These are phyloP conservation scores for Aureobasidium sp. DNA, from an alignment of 2,329 filamentous ascomycete genomes.

Conservation along the genomic window DNA sequence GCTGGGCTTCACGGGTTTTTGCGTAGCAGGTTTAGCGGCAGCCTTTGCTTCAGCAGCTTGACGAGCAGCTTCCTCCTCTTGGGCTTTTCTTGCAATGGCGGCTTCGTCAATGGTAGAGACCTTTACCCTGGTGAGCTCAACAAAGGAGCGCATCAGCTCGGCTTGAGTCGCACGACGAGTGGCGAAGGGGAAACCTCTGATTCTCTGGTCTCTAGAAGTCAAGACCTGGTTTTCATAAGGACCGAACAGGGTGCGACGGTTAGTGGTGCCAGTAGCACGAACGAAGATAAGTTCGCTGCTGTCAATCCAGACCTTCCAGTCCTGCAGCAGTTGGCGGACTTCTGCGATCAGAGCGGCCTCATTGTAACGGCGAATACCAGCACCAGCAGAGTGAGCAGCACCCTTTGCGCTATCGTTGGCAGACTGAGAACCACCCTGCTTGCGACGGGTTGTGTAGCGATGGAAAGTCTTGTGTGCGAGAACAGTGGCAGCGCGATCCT, in stretches of 20 bases:
- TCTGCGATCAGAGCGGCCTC: conserved; percentile 86
- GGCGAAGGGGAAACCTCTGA: conserved; percentile 86
- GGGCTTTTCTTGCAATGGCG: conserved; percentile 30
- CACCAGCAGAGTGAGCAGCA: conserved; percentile 85
- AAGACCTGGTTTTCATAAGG: conserved; percentile 86
- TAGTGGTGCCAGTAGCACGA: conserved; percentile 78
- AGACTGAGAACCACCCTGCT: conserved; percentile 92
- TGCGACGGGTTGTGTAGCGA: conserved; percentile 88
- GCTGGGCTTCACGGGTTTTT: conserved; percentile 45
- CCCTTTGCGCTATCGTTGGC: conserved; percentile 93
- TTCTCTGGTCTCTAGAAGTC: conserved; percentile 64
- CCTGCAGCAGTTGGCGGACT: conserved; percentile 66
- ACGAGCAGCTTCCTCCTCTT: conserved; percentile 20
- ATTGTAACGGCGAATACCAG: conserved; percentile 83
- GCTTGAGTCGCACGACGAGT: conserved; percentile 86
- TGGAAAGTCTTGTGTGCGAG: conserved; percentile 97
- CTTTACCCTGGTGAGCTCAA: conserved; percentile 87
- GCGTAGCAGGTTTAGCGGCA: conserved; percentile 35
- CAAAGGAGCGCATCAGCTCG: conserved; percentile 88
- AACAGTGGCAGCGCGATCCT: conserved; percentile 79
- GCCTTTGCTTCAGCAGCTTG: conserved; percentile 17
- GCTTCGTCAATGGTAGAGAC: conserved; percentile 61
- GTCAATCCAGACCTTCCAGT: conserved; percentile 83
- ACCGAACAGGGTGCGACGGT: conserved; percentile 78
- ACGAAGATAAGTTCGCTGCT: conserved; percentile 79